Evolutionary conservation across 108 stramenopile species (phyloP).

Genomic region (Schizochytrium sp.): DNA sequence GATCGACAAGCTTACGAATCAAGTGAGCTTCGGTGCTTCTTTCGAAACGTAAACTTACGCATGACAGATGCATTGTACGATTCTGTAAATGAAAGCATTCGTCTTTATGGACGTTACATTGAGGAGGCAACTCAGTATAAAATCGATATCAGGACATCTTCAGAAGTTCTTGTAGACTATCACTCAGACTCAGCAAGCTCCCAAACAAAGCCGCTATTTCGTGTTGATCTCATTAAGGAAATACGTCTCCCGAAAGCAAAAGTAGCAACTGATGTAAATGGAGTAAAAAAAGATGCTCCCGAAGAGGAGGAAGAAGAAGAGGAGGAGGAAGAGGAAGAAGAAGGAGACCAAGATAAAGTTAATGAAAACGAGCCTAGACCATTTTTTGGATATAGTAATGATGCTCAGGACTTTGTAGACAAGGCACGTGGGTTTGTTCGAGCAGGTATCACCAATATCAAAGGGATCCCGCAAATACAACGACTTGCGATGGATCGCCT

Average conservation of each 20-base stretch:
- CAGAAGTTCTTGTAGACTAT: neutral
- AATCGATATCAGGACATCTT: conserved; percentile 29
- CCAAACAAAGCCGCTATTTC: conserved; percentile 52
- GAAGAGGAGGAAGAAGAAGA: neutral
- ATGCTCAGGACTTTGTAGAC: neutral
- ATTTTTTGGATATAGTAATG: conserved; percentile 54
- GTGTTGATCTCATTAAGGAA: conserved; percentile 64
- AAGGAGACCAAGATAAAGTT: neutral
- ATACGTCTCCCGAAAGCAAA: neutral
- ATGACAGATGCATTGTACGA: conserved; percentile 65
- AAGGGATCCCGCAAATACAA: conserved; percentile 73
- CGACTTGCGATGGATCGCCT: conserved; percentile 78
- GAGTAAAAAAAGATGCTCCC: conserved; percentile 58
- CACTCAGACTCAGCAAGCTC: neutral
- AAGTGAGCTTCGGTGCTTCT: conserved; percentile 63
- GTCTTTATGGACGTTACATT: conserved; percentile 69
- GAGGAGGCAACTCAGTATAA: conserved; percentile 63
- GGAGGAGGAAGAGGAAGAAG: conserved; percentile 52
- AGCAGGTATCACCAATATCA: conserved; percentile 55
- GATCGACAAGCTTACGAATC: conserved; percentile 58
- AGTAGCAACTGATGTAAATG: neutral
- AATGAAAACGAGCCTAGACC: conserved; percentile 25
- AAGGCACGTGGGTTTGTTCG: conserved; percentile 29
- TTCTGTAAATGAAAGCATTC: conserved; percentile 43
- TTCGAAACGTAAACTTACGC: conserved; percentile 63